Evolutionary conservation across 208 protist species (phyloP).

Genomic region (Strigomonas galati): DNA sequence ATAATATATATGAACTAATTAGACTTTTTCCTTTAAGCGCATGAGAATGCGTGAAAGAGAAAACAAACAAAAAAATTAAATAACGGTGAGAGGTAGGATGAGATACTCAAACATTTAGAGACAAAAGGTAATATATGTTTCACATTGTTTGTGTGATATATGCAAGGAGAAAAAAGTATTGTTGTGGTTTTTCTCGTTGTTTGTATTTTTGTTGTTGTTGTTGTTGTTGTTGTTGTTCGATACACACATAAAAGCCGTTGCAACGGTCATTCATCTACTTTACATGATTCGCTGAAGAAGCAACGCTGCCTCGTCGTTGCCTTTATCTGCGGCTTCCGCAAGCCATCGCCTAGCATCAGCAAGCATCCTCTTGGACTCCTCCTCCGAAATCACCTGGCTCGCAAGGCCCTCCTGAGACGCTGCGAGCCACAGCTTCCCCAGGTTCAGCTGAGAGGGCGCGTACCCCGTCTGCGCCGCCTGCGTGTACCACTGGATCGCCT

Average conservation of each 20-base stretch:
- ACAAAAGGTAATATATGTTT: background rate
- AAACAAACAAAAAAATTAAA: background rate
- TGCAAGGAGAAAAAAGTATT: no score
- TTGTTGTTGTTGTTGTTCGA: no score
- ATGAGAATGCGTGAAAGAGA: no score
- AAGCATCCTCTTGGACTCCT: conserved; percentile 22
- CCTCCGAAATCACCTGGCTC: background rate
- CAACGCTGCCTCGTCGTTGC: conserved; percentile 54
- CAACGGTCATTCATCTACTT: background rate
- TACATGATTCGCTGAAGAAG: conserved; percentile 37
- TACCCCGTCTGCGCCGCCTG: conserved; percentile 51
- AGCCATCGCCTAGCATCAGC: conserved; percentile 50
- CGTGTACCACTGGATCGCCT: conserved; percentile 64
- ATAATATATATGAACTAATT: no score
- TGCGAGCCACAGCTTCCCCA: conserved; percentile 67
- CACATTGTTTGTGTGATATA: no score
- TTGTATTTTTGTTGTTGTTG: no score
- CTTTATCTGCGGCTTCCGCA: conserved; percentile 40
- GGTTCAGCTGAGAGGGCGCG: conserved; percentile 64
- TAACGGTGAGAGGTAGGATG: background rate
- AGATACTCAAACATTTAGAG: background rate
- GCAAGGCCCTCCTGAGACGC: conserved; percentile 33
- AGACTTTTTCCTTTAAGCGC: no score
- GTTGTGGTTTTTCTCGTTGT: no score
- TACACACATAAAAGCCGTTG: no score